These are phyloP conservation scores for Yamadazyma blattariae DNA, from an alignment of 1,139 yeast species.

Conservation along the genomic window DNA sequence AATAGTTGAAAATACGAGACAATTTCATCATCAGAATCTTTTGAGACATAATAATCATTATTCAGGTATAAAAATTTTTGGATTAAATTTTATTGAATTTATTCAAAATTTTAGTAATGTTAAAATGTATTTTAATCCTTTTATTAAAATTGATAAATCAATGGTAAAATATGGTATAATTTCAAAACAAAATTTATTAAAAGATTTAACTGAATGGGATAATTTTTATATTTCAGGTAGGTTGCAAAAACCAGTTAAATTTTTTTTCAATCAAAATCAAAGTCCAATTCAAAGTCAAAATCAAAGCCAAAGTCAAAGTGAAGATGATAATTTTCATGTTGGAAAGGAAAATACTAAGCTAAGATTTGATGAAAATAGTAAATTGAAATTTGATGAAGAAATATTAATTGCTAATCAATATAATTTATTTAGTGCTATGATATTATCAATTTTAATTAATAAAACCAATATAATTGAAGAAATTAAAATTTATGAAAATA, in stretches of 20 bases:
- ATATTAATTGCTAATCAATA: slow-evolving; percentile 68
- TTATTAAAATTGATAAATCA: slow-evolving; percentile 51
- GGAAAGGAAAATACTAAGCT: no score
- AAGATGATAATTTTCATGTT: no score
- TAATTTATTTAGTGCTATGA: slow-evolving; percentile 75
- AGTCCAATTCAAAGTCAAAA: not conserved
- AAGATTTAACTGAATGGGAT: slow-evolving; percentile 79
- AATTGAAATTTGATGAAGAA: slow-evolving; percentile 15
- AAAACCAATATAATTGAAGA: slow-evolving; percentile 47
- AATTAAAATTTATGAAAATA: slow-evolving; percentile 65
- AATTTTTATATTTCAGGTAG: slow-evolving; percentile 89
- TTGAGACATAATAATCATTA: slow-evolving; percentile 70
- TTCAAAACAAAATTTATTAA: slow-evolving; percentile 54
- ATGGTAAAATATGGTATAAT: slow-evolving; percentile 86
- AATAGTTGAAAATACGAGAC: slow-evolving; percentile 68
- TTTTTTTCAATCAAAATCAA: slow-evolving; percentile 51
- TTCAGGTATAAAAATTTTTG: slow-evolving; percentile 60
- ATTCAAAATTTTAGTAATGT: slow-evolving; percentile 72
- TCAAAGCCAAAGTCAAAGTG: no score
- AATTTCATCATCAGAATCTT: slow-evolving; percentile 76
- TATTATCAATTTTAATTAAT: slow-evolving; percentile 58
- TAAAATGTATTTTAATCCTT: slow-evolving; percentile 93
- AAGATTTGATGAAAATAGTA: no score
- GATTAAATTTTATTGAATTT: slow-evolving; percentile 55
- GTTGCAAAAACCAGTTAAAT: slow-evolving; percentile 88